Evolutionary conservation across 495 filamentous ascomycete species (phyloP).

Genomic region (Margaritispora aquatica): DNA sequence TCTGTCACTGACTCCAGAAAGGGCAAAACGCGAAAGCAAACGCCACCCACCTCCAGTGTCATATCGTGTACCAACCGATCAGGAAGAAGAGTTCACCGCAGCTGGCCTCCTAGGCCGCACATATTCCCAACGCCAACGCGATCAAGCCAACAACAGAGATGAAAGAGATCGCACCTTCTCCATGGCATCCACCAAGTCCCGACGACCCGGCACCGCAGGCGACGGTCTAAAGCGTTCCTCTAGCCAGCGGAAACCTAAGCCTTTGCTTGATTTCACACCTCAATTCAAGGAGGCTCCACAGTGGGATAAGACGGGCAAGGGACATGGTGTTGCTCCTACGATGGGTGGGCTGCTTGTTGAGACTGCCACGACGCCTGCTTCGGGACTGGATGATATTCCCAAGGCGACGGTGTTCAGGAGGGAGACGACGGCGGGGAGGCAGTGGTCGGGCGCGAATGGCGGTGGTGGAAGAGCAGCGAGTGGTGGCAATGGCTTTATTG

Average conservation of each 20-base stretch:
- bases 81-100: slow-evolving; percentile 44
- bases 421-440: not conserved
- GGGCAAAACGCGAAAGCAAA: slow-evolving; percentile 30
- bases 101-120: slow-evolving; percentile 55
- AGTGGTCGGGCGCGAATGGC: not conserved
- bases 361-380: slow-evolving; percentile 33
- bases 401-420: slow-evolving; percentile 13
- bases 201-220: slow-evolving; percentile 11
- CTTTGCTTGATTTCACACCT: slow-evolving; percentile 71
- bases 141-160: slow-evolving; percentile 42
- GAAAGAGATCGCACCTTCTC: slow-evolving; percentile 12
- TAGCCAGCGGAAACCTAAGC: slow-evolving; percentile 41
- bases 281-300: slow-evolving; percentile 71
- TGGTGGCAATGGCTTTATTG: slow-evolving; percentile 2
- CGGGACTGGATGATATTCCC: slow-evolving; percentile 5
- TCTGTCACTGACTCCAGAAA: not conserved
- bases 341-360: slow-evolving; percentile 56
- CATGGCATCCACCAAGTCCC: slow-evolving; percentile 12
- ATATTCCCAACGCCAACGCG: slow-evolving; percentile 55
- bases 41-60: slow-evolving; percentile 33
- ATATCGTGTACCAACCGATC: slow-evolving; percentile 18
- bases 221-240: slow-evolving; percentile 18
- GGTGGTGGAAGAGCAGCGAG: not conserved
- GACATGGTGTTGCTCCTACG: slow-evolving; percentile 57
- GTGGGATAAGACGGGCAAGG: slow-evolving; percentile 53